Evolutionary conservation across 139 green algal species (phyloP), one percentile per base, ranked within the genome.

Genomic region (Coelastrella sp.): DNA sequence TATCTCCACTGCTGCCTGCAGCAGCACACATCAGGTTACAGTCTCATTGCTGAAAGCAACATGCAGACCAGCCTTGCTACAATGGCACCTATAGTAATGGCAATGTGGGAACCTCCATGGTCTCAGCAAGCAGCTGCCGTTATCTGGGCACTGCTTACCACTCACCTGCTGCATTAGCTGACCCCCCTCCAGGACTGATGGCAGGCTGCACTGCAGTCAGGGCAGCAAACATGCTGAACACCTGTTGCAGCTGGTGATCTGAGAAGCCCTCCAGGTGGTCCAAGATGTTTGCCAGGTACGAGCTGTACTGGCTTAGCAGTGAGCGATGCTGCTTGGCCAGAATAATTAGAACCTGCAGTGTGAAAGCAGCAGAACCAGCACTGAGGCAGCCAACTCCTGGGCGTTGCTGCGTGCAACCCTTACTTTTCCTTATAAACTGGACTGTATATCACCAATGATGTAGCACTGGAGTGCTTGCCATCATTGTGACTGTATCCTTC

Each of bases 251-350:
- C 88, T 91, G 88, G 4, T 17, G n/a, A 40, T 86, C 45, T 60
- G 27, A 79, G 60, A 91, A 91, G 88, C 35, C 50, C 23, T 89
- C 88, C 57, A 91, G 67, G 69, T 91, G 84, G 76, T 91, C 88
- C 21, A 91, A 76, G 23, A 87, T 51, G 48, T 77, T 83, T 57
- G 53, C 64, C 50, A 91, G 85, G 32, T 69, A 85, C 32, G 53
- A 63, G 75, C 85, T 85, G 81, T 88, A 87, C 48, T 34, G 21
- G 1, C 40, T n/a, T 74, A 91, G 40, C 5, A 76, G 9, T 11
- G 45, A 19, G 2, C 57, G 25, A 21, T 79, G 45, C 3, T 19
- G 13, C 21, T 6, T 30, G 8, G 71, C 71, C 40, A 87, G 27
- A 4, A 35, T 8, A 38, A 8, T 25, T 41, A 87, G 40, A 11